Evolutionary conservation across 2,329 filamentous ascomycete species (phyloP).

Genomic region (Penicillium sp.): DNA sequence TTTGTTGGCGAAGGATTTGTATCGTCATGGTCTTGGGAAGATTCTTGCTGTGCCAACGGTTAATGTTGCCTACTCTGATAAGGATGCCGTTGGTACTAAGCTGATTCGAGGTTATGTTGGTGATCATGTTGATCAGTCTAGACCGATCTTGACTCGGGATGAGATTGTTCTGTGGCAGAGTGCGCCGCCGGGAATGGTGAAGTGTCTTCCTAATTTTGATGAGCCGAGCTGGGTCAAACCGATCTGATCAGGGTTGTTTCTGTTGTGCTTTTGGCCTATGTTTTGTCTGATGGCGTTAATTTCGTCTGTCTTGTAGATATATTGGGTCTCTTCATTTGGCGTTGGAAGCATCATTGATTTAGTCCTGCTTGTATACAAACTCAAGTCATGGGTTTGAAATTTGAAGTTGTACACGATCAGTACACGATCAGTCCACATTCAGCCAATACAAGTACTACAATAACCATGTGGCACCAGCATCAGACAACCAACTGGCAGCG

Average conservation of each 20-base stretch:
- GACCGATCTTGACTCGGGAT: constrained; percentile 4
- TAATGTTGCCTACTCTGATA: constrained; percentile 60
- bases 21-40: constrained; percentile 54
- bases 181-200: constrained; percentile 25
- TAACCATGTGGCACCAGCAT: background rate
- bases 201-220: constrained; percentile 22
- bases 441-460: background rate
- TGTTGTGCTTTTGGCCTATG: background rate
- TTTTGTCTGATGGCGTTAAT: background rate
- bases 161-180: constrained; percentile 25
- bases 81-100: constrained; percentile 53
- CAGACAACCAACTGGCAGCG: background rate
- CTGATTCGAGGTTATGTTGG: constrained; percentile 54
- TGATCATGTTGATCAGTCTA: constrained; percentile 10
- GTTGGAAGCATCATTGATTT: background rate
- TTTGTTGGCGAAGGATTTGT: constrained; percentile 63
- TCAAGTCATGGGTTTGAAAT: background rate
- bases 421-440: background rate
- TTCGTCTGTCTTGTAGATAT: background rate
- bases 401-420: background rate
- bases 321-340: background rate
- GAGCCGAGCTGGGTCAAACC: constrained; percentile 12
- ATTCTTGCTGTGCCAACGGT: constrained; percentile 62
- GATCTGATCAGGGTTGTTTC: background rate
- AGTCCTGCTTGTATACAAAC: background rate